phyloP scores from a whole-genome alignment of 371 early-diverging fungal genomes.

The Paraphysoderma sedebokerense region DNA sequence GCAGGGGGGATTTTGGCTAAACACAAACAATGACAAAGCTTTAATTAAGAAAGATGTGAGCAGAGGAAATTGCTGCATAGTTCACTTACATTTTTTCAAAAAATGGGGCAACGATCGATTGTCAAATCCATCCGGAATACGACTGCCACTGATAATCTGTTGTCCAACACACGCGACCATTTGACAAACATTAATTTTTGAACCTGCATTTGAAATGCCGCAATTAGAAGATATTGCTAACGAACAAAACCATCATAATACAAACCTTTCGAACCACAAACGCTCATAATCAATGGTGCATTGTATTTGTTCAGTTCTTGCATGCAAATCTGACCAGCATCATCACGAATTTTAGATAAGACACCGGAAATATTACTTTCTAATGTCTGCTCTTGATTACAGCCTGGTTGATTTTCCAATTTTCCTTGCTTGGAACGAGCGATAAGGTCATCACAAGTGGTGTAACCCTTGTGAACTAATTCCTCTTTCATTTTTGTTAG shows the following conservation, averaged over 20 bases:
- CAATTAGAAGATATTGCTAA: neutral
- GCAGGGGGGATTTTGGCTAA: constrained; percentile 71
- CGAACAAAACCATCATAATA: neutral
- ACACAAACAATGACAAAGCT: neutral
- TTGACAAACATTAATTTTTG: constrained; percentile 97
- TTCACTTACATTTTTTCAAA: constrained; percentile 50
- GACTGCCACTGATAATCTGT: constrained; percentile 92
- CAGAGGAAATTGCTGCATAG: neutral
- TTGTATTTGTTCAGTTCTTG: constrained; percentile 85
- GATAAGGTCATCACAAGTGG: constrained; percentile 71
- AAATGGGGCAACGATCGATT: constrained; percentile 97
- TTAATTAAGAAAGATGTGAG: neutral
- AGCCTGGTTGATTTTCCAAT: constrained; percentile 75
- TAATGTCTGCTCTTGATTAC: constrained; percentile 72
- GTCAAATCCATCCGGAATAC: constrained; percentile 95
- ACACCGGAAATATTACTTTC: constrained; percentile 81
- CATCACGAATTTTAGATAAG: constrained; percentile 87
- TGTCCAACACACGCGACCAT: constrained; percentile 99
- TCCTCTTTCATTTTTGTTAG: constrained; percentile 61
- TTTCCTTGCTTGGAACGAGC: constrained; percentile 43
- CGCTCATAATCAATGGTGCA: constrained; percentile 96
- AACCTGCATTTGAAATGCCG: constrained; percentile 26
- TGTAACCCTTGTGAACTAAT: constrained; percentile 63
- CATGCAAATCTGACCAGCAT: constrained; percentile 89
- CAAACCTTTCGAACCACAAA: constrained; percentile 90